phyloP scores from a whole-genome alignment of 495 filamentous ascomycete genomes.

The Penicillium subrubescens region DNA sequence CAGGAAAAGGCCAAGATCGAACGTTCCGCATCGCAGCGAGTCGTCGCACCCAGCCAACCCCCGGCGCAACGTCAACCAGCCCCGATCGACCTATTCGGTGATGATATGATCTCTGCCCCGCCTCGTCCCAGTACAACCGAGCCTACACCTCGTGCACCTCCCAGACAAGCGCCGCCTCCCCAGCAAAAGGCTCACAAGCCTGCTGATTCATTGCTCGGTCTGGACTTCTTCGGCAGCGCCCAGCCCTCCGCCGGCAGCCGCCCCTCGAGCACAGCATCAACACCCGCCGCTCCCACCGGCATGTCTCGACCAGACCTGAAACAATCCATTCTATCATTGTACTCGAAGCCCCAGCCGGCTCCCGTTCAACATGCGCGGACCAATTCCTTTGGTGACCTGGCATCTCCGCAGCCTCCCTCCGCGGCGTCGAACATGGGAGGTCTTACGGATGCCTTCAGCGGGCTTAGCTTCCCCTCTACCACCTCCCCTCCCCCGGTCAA shows the following conservation, averaged over 20 bases:
- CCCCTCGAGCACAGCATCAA: slow-evolving; percentile 71
- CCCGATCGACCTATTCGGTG: slow-evolving; percentile 65
- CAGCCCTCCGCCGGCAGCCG: slow-evolving; percentile 64
- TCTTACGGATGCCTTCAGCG: slow-evolving; percentile 85
- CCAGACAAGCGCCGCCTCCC: slow-evolving; percentile 59
- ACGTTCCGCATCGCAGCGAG: slow-evolving; percentile 57
- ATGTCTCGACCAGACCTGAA: slow-evolving; percentile 92
- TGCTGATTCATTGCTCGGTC: slow-evolving; percentile 82
- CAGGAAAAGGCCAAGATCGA: slow-evolving; percentile 73
- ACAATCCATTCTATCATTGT: slow-evolving; percentile 94
- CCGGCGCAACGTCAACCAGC: slow-evolving; percentile 43
- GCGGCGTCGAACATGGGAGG: slow-evolving; percentile 64
- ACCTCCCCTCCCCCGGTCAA: slow-evolving; percentile 55
- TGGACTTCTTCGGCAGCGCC: slow-evolving; percentile 86
- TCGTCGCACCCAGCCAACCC: slow-evolving; percentile 47
- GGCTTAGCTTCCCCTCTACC: slow-evolving; percentile 69
- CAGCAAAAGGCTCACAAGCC: slow-evolving; percentile 66
- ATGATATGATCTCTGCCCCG: slow-evolving; percentile 59
- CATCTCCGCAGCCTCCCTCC: slow-evolving; percentile 53
- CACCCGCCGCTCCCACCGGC: slow-evolving; percentile 52
- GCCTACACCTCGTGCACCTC: slow-evolving; percentile 49
- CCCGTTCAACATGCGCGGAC: slow-evolving; percentile 60
- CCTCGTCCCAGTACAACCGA: slow-evolving; percentile 69
- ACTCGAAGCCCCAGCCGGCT: slow-evolving; percentile 74
- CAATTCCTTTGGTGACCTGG: slow-evolving; percentile 68